Base-by-base conservation (phyloP, 768 basidiomycete species). In the Royoungia palumana region DNA sequence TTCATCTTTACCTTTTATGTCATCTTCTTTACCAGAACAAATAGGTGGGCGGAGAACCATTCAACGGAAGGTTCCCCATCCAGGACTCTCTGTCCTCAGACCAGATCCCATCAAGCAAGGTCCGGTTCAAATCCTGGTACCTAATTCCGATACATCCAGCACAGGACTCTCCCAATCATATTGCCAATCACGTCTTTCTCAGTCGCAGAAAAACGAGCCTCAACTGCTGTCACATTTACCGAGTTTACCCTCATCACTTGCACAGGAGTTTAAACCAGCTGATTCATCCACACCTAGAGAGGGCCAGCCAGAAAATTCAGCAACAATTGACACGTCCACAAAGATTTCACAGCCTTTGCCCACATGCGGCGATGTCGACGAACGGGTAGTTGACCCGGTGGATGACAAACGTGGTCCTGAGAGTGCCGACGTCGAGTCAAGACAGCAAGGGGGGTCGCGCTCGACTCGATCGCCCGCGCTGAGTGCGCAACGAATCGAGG, bases 101-200 rank as follows among this genome's bases (percentile, higher is more conserved):
- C 60, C 70, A 32, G 60, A 62, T 49, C 43, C 42, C 51, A 53
- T 56, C 36, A 61, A 61, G 30, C 54, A 63, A 44, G 75, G 71
- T 20, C 67, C 73, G 6, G 70, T 61, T 25, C 70, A 68, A 16
- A 70, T 82, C n/a, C 61, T 82, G 20, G 81, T 72, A 8, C 79
- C 80, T 4, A 77, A 81, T 56, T 80, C 81, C 10, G 80, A 83
- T 54, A 71, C 74, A 2, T 81, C 78, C 2, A 67, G 59, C 28
- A 61, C 64, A 10, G 65, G 64, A 27, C 71, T 70, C 3, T 72
- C 72, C 44, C 63, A 58, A 17, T 30, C 57, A 55, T 60, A 64
- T 28, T 61, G 63, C 12, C 69, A 70, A 35, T 57, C 59, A 4
- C 66, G 22, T 19, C 50, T 46, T 24, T 53, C 57, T n/a, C 55